Evolutionary conservation across 352 stramenopile genomes (phyloP).

Genomic region (Hyaloperonospora arabidopsidis): DNA sequence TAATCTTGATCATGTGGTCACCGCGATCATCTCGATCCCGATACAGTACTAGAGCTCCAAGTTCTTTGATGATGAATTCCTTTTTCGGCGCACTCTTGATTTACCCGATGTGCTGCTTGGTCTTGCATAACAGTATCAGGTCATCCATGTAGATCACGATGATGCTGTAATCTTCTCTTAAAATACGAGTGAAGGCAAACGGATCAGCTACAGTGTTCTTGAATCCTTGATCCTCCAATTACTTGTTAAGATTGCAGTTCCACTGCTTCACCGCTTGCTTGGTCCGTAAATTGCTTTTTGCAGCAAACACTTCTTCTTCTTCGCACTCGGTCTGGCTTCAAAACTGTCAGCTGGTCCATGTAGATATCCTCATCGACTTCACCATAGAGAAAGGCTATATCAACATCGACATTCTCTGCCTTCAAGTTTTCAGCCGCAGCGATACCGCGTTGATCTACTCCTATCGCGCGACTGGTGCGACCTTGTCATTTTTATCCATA

Average conservation of each 20-base stretch:
- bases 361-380: constrained; percentile 7
- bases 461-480: neutral
- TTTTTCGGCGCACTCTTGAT: neutral
- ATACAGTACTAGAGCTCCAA: neutral
- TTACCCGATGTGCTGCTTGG: neutral
- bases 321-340: neutral
- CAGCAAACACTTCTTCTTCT: neutral
- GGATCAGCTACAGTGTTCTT: neutral
- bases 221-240: neutral
- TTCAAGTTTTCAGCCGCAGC: constrained; percentile 1
- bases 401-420: neutral
- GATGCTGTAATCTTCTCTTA: neutral
- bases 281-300: neutral
- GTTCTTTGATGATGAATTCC: neutral
- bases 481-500: neutral
- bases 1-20: neutral
- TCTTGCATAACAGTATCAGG: neutral
- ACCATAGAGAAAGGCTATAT: constrained; percentile 3
- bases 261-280: neutral
- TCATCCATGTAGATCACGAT: neutral
- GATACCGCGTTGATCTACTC: neutral
- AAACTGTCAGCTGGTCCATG: constrained; percentile 2
- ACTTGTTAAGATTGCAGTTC: neutral
- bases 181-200: neutral
- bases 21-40: neutral